phyloP scores from a whole-genome alignment of 768 basidiomycete species.

The Amanita jacksonii region DNA sequence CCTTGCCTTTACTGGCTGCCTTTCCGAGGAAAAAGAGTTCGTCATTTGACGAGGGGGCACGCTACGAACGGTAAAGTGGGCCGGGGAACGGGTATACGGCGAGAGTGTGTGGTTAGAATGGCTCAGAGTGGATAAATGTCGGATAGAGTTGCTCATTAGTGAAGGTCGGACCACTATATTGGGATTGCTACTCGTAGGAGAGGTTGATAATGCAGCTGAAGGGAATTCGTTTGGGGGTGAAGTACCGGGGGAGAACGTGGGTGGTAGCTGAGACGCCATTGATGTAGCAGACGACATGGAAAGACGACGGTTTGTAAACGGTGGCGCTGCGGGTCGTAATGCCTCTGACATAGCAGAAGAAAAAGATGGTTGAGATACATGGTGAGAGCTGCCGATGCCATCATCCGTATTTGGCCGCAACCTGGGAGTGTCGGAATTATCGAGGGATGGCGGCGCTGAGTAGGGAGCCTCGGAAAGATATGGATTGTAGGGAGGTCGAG shows the following conservation, averaged over 20 bases:
- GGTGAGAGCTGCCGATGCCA: too few relatives aligned
- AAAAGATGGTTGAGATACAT: too few relatives aligned
- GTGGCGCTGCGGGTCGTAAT: conserved; percentile 18
- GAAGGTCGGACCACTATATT: conserved; percentile 58
- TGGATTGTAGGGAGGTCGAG: conserved; percentile 13
- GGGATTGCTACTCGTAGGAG: conserved; percentile 23
- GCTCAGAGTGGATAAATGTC: conserved; percentile 78
- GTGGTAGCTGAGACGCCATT: conserved; percentile 13
- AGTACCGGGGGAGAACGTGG: conserved; percentile 14
- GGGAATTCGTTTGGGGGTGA: conserved; percentile 11
- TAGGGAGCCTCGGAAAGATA: conserved; percentile 15
- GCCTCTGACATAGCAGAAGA: too few relatives aligned
- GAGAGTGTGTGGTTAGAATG: conserved; percentile 90
- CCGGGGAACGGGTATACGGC: conserved; percentile 83
- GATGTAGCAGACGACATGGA: conserved; percentile 26
- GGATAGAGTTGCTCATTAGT: conserved; percentile 64
- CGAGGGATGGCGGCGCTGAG: conserved; percentile 9
- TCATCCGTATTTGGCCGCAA: too few relatives aligned
- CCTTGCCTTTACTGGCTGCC: conserved; percentile 58
- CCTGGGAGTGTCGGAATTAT: too few relatives aligned
- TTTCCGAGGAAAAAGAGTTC: conserved; percentile 26
- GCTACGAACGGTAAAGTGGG: conserved; percentile 89
- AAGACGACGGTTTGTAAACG: conserved; percentile 22
- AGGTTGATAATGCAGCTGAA: conserved; percentile 13
- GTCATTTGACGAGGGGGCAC: conserved; percentile 52